phyloP scores from a whole-genome alignment of 257 asterid species.

The Solanum lycopersicoides region DNA sequence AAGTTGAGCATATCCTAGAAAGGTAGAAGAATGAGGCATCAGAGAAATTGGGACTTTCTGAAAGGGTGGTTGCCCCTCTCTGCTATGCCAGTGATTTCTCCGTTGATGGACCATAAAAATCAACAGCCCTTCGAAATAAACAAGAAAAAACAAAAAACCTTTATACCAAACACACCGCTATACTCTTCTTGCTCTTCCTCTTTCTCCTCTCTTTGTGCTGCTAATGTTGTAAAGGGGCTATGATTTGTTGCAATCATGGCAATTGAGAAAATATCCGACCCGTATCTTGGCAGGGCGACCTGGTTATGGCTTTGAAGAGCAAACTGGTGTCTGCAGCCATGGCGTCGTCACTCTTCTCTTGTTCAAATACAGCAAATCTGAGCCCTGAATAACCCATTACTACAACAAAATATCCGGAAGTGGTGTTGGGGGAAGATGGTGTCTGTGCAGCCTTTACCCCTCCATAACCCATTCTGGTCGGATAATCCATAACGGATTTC shows the following conservation, averaged over 20 bases:
- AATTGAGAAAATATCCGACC: neutral
- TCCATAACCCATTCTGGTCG: neutral
- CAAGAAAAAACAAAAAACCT: neutral
- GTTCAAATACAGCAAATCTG: neutral
- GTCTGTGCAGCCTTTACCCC: neutral
- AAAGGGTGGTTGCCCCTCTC: neutral
- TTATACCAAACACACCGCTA: neutral
- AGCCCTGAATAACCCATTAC: neutral
- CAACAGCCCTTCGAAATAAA: slow-evolving; percentile 7
- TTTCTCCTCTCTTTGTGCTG: neutral
- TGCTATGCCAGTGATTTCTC: neutral
- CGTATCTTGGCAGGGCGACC: neutral
- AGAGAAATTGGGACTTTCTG: neutral
- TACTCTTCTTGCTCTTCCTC: neutral
- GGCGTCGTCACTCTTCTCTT: neutral
- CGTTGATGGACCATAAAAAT: neutral
- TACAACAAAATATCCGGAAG: neutral
- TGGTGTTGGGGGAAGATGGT: neutral
- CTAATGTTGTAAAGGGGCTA: neutral
- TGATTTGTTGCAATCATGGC: neutral
- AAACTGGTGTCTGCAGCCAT: neutral
- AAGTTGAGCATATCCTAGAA: neutral
- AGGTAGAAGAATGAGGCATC: neutral
- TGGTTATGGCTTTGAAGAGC: neutral
- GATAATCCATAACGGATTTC: neutral